Percentiles rank a stretch among this genome's conserved stretches.
Conservation (phyloP, 768 basidiomycete species). For the Mycena metata region DNA sequence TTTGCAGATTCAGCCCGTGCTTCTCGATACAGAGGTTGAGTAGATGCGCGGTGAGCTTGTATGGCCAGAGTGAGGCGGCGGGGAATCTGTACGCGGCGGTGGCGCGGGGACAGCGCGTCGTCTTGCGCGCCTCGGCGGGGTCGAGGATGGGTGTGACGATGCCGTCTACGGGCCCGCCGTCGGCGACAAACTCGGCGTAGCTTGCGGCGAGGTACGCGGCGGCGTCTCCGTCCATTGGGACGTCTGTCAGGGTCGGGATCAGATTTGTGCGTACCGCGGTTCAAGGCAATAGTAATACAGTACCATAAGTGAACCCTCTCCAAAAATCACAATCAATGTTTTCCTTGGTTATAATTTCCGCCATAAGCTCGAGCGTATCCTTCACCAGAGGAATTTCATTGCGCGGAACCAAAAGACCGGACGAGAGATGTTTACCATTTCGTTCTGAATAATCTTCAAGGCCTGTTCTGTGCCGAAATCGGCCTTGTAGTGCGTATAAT, state of each 20-base stretch:
- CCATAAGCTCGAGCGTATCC: conserved; percentile 40
- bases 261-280: no score
- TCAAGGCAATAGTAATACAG: background rate
- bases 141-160: conserved; percentile 44
- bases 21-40: conserved; percentile 39
- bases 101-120: conserved; percentile 26
- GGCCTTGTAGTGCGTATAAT: conserved; percentile 40
- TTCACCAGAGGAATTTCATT: background rate
- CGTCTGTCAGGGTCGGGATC: conserved; percentile 11
- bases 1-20: conserved; percentile 48
- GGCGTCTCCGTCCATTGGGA: conserved; percentile 38
- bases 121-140: conserved; percentile 38
- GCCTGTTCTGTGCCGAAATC: conserved; percentile 44
- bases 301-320: conserved; percentile 43
- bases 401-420: background rate
- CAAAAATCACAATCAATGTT: conserved; percentile 47
- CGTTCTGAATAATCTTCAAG: conserved; percentile 42
- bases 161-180: conserved; percentile 46
- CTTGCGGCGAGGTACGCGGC: conserved; percentile 40
- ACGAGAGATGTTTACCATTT: conserved; percentile 30
- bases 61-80: conserved; percentile 40
- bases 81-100: conserved; percentile 33
- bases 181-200: conserved; percentile 42
- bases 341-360: conserved; percentile 38
- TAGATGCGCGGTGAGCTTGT: conserved; percentile 41